A percentile compares a stretch with the other conserved stretches of the same genome.
Conservation (phyloP, 805 yeast genomes). For the Zygosaccharomyces rouxii region DNA sequence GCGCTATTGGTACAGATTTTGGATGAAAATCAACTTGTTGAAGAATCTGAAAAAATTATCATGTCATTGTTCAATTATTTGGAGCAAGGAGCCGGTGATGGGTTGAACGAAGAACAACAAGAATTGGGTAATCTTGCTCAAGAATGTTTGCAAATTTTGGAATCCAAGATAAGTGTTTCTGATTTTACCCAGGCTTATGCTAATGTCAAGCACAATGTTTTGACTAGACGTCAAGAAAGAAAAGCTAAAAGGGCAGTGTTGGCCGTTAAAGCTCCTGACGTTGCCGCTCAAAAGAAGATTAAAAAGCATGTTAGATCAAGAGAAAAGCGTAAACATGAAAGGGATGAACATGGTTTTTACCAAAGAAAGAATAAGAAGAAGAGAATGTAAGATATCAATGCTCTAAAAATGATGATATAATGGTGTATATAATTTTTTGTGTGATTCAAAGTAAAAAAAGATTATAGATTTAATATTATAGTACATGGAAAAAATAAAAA, state of each 20-base stretch:
- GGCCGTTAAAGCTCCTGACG: slow-evolving; percentile 73
- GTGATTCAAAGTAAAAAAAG: not conserved
- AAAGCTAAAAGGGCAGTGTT: slow-evolving; percentile 69
- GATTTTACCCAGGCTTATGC: slow-evolving; percentile 59
- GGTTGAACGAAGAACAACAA: slow-evolving; percentile 40
- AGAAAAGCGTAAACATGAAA: slow-evolving; percentile 70
- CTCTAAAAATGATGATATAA: not conserved
- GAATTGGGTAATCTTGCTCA: slow-evolving; percentile 51
- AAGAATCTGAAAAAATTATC: slow-evolving; percentile 47
- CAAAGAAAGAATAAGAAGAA: slow-evolving; percentile 54
- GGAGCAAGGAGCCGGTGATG: slow-evolving; percentile 34
- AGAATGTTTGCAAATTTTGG: slow-evolving; percentile 67
- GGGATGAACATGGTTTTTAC: slow-evolving; percentile 73
- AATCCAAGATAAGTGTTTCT: slow-evolving; percentile 65
- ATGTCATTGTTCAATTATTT: slow-evolving; percentile 50
- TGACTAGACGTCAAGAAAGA: slow-evolving; percentile 67
- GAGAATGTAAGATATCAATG: slow-evolving; percentile 14
- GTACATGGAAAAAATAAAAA: not conserved
- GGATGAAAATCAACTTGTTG: slow-evolving; percentile 38
- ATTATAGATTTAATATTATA: slow-evolving; percentile 4
- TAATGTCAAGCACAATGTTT: slow-evolving; percentile 57
- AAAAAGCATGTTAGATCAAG: slow-evolving; percentile 70
- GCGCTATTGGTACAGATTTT: slow-evolving; percentile 60
- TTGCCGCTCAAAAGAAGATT: slow-evolving; percentile 72
- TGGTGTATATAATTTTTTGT: not conserved